phyloP scores from a whole-genome alignment of 2,329 filamentous ascomycete genomes.

The Verticillium dahliae region DNA sequence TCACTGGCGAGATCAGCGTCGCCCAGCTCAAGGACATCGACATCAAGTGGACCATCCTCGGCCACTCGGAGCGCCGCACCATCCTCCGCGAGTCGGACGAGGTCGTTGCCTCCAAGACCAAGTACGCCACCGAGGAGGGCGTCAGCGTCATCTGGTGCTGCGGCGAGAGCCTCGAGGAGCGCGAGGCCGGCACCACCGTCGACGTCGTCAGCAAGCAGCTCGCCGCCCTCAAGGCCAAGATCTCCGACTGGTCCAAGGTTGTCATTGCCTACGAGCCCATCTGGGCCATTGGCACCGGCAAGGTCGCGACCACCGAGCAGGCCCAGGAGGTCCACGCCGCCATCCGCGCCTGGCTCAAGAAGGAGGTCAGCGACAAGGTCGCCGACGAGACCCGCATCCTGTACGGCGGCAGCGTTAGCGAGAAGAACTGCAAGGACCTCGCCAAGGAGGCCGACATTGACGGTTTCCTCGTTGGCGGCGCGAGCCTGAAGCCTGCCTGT shows the following conservation, averaged over 20 bases:
- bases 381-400: conserved; percentile 87
- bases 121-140: conserved; percentile 81
- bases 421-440: conserved; percentile 96
- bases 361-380: conserved; percentile 66
- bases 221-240: conserved; percentile 68
- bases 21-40: conserved; percentile 83
- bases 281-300: conserved; percentile 93
- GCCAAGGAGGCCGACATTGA: conserved; percentile 92
- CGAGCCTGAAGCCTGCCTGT: conserved; percentile 95
- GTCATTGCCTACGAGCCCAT: conserved; percentile 99
- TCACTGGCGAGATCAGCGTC: conserved; percentile 93
- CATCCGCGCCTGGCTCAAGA: conserved; percentile 82
- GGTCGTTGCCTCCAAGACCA: conserved; percentile 89
- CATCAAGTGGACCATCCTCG: conserved; percentile 85
- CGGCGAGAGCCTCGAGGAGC: conserved; percentile 90
- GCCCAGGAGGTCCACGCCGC: conserved; percentile 90
- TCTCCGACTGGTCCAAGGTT: conserved; percentile 85
- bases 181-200: conserved; percentile 79
- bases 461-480: conserved; percentile 94
- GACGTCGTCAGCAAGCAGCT: conserved; percentile 82
- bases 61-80: conserved; percentile 91
- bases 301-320: conserved; percentile 82
- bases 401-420: conserved; percentile 92
- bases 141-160: conserved; percentile 93
- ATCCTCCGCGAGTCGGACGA: conserved; percentile 81